Evolutionary conservation across 73 alveolate genomes (phyloP).

Genomic region (Breviolum minutum): DNA sequence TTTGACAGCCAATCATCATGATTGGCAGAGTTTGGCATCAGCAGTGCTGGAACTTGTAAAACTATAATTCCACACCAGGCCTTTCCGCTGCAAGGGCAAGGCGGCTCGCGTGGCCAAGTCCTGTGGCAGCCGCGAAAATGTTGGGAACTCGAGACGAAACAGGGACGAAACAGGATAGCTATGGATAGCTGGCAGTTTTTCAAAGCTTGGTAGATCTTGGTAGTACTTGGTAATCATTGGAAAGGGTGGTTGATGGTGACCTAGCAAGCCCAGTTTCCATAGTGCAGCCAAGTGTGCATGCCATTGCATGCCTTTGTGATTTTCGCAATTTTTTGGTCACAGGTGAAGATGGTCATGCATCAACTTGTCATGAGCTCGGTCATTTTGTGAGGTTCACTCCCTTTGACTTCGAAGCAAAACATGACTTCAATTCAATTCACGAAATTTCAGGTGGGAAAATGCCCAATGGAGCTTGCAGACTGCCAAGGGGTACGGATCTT

Average conservation of each 20-base stretch:
- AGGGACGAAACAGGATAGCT: not conserved
- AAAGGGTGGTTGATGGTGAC: not conserved
- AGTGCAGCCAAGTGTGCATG: not conserved
- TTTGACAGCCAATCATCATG: no score
- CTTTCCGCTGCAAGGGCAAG: slow-evolving; percentile 72
- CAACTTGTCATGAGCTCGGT: slow-evolving; percentile 27
- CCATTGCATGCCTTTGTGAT: not conserved
- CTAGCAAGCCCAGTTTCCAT: not conserved
- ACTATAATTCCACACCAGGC: not conserved
- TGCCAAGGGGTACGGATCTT: slow-evolving; percentile 26
- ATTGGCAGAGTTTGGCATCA: no score
- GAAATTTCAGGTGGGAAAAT: slow-evolving; percentile 29
- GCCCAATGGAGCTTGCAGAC: slow-evolving; percentile 87
- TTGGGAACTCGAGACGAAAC: not conserved
- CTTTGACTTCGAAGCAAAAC: not conserved
- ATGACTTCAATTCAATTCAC: not conserved
- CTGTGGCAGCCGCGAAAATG: slow-evolving; percentile 90
- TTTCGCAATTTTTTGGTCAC: not conserved
- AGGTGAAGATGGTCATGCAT: slow-evolving; percentile 76
- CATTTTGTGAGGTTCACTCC: not conserved
- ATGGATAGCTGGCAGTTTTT: not conserved
- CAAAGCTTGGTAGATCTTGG: not conserved
- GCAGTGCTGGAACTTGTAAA: no score
- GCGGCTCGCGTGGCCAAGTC: slow-evolving; percentile 88
- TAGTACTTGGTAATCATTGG: not conserved